Base-by-base conservation (phyloP, 768 basidiomycete species). In the Mycena indigotica region DNA sequence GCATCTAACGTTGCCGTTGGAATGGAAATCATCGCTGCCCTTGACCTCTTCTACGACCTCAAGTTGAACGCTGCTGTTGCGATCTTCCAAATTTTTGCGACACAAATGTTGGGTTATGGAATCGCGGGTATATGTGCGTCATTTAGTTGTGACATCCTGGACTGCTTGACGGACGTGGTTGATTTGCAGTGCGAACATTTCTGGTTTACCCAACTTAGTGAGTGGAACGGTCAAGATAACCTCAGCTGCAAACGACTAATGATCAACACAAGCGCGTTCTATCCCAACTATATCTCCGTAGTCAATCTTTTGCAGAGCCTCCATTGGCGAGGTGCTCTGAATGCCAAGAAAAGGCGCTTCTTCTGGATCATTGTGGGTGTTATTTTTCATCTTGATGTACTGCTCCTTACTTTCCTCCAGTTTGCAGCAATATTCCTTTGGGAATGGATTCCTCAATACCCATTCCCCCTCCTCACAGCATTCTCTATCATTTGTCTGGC, bases 281-380 rank as follows among this genome's bases (percentile, higher is more conserved):
- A 80, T 66, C 82, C 83, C 2, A 73, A 67, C 13, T 79, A 81
- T 56, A 80, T 84, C 25, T 80, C 82, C 1, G 73, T 79, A 12
- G 80, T 83, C 30, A 79, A 78, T 53, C 72, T 84, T 8, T 67
- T 84, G 24, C 83, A 84, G 63, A 80, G 77, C 56, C 66, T 84
- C 58, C 83, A 84, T 60, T 82, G 80, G 58, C 73, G 76, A 13
- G 79, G 79, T 55, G 61, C 77, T 1, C 73, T 84, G 19, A 84
- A 82, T 62, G 71, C 70, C 21, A 82, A 83, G 71, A 76, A 76
- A 56, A 67, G 80, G 67, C 75, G 70, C 30, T 81, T 79, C 68
- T 84, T 84, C 70, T 84, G 82, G 82, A 79, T 83, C 50, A 78
- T 79, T n/a, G n/a, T n/a, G n/a, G n/a, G n/a, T n/a, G n/a, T n/a